Evolutionary conservation across 768 basidiomycete species (phyloP).

Genomic region (Kwoniella europaea): DNA sequence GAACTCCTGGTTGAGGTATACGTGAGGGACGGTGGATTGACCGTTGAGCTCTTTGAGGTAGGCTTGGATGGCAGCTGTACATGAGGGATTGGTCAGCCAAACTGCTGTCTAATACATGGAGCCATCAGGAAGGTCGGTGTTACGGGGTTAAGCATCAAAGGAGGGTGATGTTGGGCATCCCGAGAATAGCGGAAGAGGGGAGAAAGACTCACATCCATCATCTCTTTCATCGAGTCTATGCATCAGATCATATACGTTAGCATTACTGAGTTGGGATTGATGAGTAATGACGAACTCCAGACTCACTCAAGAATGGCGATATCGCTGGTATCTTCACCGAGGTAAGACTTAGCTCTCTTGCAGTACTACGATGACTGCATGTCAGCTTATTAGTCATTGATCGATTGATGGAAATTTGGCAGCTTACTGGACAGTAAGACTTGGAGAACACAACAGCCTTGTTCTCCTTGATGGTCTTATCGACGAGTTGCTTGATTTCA

Average conservation of each 20-base stretch:
- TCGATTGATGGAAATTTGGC: not conserved
- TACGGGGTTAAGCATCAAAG: not conserved
- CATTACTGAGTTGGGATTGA: not conserved
- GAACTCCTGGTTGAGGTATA: conserved; percentile 57
- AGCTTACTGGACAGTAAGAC: conserved; percentile 56
- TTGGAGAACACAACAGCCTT: conserved; percentile 54
- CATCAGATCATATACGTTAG: not conserved
- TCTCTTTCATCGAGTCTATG: conserved; percentile 52
- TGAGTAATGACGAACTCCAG: not conserved
- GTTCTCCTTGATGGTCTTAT: conserved; percentile 49
- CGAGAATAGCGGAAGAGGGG: conserved; percentile 1
- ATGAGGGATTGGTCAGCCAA: too few species aligned
- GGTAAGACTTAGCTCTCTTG: conserved; percentile 43
- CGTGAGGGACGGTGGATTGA: conserved; percentile 56
- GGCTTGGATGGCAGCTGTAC: conserved; percentile 51
- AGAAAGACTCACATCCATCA: conserved; percentile 47
- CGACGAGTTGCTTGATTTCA: conserved; percentile 50
- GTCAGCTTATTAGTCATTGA: too few species aligned
- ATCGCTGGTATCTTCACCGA: conserved; percentile 41
- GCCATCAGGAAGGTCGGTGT: not conserved
- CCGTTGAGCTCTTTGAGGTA: conserved; percentile 53
- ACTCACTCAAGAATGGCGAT: conserved; percentile 43
- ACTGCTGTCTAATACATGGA: too few species aligned
- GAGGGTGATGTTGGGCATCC: not conserved
- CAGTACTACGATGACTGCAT: conserved; percentile 37